phyloP scores from a whole-genome alignment of 306 rosid genomes.

The Begonia loranthoides region DNA sequence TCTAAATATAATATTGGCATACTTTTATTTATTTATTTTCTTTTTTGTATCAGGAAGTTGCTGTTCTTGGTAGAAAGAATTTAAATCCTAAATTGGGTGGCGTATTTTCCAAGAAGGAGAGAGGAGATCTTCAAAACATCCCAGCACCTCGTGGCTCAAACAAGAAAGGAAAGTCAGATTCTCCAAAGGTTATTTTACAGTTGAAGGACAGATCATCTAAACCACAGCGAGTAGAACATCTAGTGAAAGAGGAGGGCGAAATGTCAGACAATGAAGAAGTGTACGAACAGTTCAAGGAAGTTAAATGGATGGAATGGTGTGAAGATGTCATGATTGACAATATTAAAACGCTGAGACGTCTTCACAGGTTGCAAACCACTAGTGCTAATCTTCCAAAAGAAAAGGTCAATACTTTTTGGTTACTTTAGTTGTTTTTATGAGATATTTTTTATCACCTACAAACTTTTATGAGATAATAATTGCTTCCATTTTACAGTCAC shows the following conservation, averaged over 20 bases:
- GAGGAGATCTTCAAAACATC: constrained; percentile 31
- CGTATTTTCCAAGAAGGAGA: constrained; percentile 68
- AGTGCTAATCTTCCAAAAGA: constrained; percentile 97
- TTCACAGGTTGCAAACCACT: constrained; percentile 71
- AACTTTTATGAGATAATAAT: too few relatives aligned
- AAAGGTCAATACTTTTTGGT: constrained; percentile 28
- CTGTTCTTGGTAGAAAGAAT: constrained; percentile 61
- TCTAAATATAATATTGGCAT: too few relatives aligned
- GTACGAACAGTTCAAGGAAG: constrained; percentile 95
- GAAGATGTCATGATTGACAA: constrained; percentile 81
- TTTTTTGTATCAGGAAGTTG: constrained; percentile 44
- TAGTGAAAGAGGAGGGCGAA: constrained; percentile 97
- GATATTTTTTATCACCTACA: too few relatives aligned
- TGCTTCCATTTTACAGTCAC: neutral
- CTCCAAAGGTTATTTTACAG: constrained; percentile 36
- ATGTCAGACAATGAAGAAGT: constrained; percentile 96
- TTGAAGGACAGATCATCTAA: constrained; percentile 40
- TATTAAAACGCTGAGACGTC: constrained; percentile 77
- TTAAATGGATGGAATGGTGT: constrained; percentile 99
- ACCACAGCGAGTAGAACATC: constrained; percentile 62
- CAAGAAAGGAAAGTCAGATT: constrained; percentile 50
- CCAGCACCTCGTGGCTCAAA: constrained; percentile 34
- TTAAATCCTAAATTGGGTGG: constrained; percentile 51
- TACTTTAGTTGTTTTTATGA: too few relatives aligned
- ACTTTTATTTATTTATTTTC: too few relatives aligned